Evolutionary conservation across 352 stramenopile species (phyloP).

Genomic region (Globisporangium mamillatum): DNA sequence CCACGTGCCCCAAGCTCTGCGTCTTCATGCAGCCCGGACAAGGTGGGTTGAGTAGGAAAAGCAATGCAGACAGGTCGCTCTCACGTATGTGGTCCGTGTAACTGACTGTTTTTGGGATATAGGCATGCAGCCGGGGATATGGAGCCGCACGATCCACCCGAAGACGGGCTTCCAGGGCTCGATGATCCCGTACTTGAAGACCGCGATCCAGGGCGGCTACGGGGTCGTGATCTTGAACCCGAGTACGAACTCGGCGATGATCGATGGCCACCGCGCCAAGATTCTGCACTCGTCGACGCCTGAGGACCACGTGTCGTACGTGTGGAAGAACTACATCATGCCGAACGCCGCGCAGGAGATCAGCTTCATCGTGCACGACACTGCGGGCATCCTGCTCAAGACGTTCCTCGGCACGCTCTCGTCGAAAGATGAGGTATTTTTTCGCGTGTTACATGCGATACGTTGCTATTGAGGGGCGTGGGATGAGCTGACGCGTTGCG

Average conservation of each 20-base stretch:
- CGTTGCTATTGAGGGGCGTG: not conserved
- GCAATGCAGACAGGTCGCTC: not conserved
- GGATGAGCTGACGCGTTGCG: not conserved
- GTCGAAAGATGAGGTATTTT: slow-evolving; percentile 43
- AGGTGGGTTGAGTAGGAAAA: slow-evolving; percentile 26
- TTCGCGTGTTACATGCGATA: no score
- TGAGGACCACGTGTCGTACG: slow-evolving; percentile 75
- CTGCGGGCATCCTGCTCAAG: slow-evolving; percentile 69
- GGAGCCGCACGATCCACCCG: slow-evolving; percentile 64
- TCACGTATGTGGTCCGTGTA: not conserved
- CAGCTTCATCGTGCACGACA: slow-evolving; percentile 80
- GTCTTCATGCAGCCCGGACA: slow-evolving; percentile 76
- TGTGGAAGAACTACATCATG: slow-evolving; percentile 87
- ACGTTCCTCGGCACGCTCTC: slow-evolving; percentile 56
- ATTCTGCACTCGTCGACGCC: slow-evolving; percentile 77
- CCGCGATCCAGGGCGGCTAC: slow-evolving; percentile 80
- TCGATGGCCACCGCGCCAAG: slow-evolving; percentile 81
- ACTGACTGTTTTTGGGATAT: not conserved
- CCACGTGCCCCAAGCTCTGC: slow-evolving; percentile 72
- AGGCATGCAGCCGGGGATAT: slow-evolving; percentile 74
- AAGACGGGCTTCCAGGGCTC: slow-evolving; percentile 84
- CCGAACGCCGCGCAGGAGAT: slow-evolving; percentile 81
- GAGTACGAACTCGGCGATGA: slow-evolving; percentile 74
- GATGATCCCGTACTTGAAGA: slow-evolving; percentile 88
- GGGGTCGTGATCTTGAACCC: slow-evolving; percentile 81